Percentiles rank a stretch among this genome's conserved stretches.
These are phyloP conservation scores for Fusarium mundagurra DNA, from an alignment of 2,329 filamentous ascomycete genomes.

Conservation along the genomic window DNA sequence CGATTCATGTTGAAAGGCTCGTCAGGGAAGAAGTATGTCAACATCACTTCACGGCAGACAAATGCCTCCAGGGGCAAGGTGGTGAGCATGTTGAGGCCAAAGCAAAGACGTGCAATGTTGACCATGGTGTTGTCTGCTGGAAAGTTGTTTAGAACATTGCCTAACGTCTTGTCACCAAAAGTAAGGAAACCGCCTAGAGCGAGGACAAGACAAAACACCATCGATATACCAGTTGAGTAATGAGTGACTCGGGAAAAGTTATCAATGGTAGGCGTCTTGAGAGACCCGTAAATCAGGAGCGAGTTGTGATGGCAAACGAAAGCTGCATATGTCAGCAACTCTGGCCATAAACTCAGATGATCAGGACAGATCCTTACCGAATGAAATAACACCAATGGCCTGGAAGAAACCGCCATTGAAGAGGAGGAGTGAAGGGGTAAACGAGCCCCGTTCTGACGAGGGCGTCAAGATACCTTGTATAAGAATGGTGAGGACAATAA, in stretches of 20 bases:
- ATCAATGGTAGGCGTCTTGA: slow-evolving; percentile 93
- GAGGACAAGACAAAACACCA: slow-evolving; percentile 90
- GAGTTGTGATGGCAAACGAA: slow-evolving; percentile 91
- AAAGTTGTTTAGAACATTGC: slow-evolving; percentile 99
- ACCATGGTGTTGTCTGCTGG: slow-evolving; percentile 90
- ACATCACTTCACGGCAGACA: slow-evolving; percentile 96
- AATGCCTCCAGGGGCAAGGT: slow-evolving; percentile 96
- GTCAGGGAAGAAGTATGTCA: slow-evolving; percentile 77
- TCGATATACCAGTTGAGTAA: slow-evolving; percentile 88
- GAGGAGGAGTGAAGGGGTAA: slow-evolving; percentile 76
- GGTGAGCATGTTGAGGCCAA: slow-evolving; percentile 98
- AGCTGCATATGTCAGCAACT: slow-evolving; percentile 48
- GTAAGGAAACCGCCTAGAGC: slow-evolving; percentile 90
- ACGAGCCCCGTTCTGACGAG: slow-evolving; percentile 73
- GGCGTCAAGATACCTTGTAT: slow-evolving; percentile 84
- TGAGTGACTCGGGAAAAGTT: slow-evolving; percentile 94
- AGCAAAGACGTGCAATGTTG: slow-evolving; percentile 93
- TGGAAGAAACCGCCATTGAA: slow-evolving; percentile 92
- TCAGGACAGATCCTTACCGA: slow-evolving; percentile 68
- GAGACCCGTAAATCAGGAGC: slow-evolving; percentile 94
- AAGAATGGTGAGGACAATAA: slow-evolving; percentile 89
- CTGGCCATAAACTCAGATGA: not conserved
- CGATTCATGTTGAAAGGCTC: slow-evolving; percentile 83
- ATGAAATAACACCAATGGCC: slow-evolving; percentile 97
- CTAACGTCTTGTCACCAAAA: slow-evolving; percentile 90